phyloP scores from a whole-genome alignment of 768 basidiomycete genomes.

The Suillus weaverae region DNA sequence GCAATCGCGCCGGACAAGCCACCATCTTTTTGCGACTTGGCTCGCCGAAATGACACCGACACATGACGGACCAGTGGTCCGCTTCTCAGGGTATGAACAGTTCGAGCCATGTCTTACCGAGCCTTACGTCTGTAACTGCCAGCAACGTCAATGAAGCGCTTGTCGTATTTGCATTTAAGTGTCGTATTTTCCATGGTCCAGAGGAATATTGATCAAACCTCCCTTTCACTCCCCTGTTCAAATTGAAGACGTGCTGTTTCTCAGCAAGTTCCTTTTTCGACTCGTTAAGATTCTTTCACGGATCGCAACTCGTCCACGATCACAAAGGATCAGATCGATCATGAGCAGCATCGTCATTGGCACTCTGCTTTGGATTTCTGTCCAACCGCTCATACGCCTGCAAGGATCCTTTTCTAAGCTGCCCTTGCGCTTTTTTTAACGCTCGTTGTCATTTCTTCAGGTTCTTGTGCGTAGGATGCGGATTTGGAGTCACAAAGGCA shows the following conservation, averaged over 20 bases:
- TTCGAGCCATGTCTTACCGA: background rate
- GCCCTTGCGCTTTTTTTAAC: constrained; percentile 7
- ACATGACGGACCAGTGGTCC: background rate
- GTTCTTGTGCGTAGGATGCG: constrained; percentile 52
- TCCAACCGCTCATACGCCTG: constrained; percentile 60
- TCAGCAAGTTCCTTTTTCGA: background rate
- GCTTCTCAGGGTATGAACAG: background rate
- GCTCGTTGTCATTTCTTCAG: constrained; percentile 32
- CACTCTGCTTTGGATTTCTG: constrained; percentile 62
- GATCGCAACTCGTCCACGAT: background rate
- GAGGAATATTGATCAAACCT: background rate
- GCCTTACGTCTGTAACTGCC: background rate
- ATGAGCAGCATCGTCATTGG: constrained; percentile 34
- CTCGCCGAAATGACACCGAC: background rate
- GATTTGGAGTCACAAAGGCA: constrained; percentile 58
- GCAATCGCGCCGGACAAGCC: background rate
- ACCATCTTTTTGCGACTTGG: background rate
- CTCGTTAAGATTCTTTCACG: background rate
- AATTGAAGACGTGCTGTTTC: background rate
- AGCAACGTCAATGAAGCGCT: background rate
- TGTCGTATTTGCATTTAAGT: background rate
- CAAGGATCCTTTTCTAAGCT: constrained; percentile 29
- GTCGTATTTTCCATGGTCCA: background rate
- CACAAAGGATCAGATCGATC: too few species aligned
- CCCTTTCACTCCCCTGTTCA: background rate